Evolutionary conservation across 2,329 filamentous ascomycete species (phyloP).

Genomic region (Penicillium sp.): DNA sequence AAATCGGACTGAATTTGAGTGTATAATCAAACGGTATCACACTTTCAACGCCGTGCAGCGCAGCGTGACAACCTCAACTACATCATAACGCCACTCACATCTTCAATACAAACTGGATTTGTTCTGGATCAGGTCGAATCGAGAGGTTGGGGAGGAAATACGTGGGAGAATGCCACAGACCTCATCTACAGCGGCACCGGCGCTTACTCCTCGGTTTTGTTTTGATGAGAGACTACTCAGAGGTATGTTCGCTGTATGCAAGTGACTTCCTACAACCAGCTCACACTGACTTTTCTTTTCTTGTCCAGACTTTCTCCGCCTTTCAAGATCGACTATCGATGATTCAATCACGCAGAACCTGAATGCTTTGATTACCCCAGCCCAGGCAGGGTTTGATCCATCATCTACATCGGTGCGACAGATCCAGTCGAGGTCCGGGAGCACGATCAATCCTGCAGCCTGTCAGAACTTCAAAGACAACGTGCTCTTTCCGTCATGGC

Average conservation of each 20-base stretch:
- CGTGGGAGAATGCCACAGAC: conserved; percentile 41
- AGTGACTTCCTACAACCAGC: background rate
- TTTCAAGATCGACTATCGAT: conserved; percentile 81
- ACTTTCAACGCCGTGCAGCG: background rate
- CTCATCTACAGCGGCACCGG: conserved; percentile 47
- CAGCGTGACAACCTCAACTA: background rate
- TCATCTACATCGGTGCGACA: conserved; percentile 67
- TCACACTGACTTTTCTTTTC: conserved; percentile 58
- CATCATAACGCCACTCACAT: background rate
- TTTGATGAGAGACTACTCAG: conserved; percentile 68
- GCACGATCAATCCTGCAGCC: conserved; percentile 58
- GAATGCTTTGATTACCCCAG: conserved; percentile 80
- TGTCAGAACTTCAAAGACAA: conserved; percentile 73
- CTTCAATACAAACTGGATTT: conserved; percentile 40
- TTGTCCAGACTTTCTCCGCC: conserved; percentile 76
- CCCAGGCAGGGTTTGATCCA: conserved; percentile 71
- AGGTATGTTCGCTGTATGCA: conserved; percentile 52
- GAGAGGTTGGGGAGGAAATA: conserved; percentile 21
- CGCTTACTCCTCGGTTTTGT: conserved; percentile 72
- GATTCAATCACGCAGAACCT: conserved; percentile 92
- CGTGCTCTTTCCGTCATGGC: conserved; percentile 86
- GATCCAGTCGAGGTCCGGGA: conserved; percentile 49
- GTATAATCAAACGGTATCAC: background rate
- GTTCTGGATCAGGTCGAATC: conserved; percentile 38
- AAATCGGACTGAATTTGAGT: background rate